Conservation (phyloP, 805 yeast genomes). For the Ogataea haglerorum region DNA sequence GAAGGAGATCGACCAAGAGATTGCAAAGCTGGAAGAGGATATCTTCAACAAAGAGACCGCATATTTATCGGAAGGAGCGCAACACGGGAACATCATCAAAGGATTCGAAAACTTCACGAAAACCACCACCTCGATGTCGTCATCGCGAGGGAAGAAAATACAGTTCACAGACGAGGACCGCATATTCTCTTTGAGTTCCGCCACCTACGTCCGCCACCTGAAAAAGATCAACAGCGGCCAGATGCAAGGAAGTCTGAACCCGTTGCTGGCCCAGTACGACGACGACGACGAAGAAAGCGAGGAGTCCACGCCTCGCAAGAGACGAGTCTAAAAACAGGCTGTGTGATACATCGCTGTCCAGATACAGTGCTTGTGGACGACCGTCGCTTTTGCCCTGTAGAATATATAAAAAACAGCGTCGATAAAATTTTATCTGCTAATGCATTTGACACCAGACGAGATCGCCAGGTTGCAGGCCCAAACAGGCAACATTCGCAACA, state of each 20-base stretch:
- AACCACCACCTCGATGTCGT: slow-evolving; percentile 25
- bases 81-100: slow-evolving; percentile 78
- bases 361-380: slow-evolving; percentile 2
- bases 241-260: slow-evolving; percentile 14
- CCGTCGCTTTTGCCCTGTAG: slow-evolving; percentile 6
- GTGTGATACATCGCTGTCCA: neutral
- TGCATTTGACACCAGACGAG: slow-evolving; percentile 63
- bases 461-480: slow-evolving; percentile 65
- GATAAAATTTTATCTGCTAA: slow-evolving; percentile 11
- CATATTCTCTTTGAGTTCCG: slow-evolving; percentile 72
- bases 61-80: slow-evolving; percentile 65
- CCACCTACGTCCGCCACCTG: slow-evolving; percentile 61
- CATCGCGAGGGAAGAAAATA: slow-evolving; percentile 44
- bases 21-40: slow-evolving; percentile 66
- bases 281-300: slow-evolving; percentile 24
- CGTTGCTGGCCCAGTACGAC: slow-evolving; percentile 14
- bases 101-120: slow-evolving; percentile 85
- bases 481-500: slow-evolving; percentile 73
- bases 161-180: slow-evolving; percentile 71
- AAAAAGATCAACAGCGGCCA: slow-evolving; percentile 42
- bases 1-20: slow-evolving; percentile 59
- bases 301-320: slow-evolving; percentile 20
- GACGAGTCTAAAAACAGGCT: slow-evolving; percentile 1
- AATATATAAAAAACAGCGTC: slow-evolving; percentile 2
- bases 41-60: slow-evolving; percentile 75